Percentiles rank a stretch among this genome's conserved stretches.
These are phyloP conservation scores for Alternaria tenuissima DNA, from an alignment of 2,329 filamentous ascomycete genomes.

Conservation along the genomic window DNA sequence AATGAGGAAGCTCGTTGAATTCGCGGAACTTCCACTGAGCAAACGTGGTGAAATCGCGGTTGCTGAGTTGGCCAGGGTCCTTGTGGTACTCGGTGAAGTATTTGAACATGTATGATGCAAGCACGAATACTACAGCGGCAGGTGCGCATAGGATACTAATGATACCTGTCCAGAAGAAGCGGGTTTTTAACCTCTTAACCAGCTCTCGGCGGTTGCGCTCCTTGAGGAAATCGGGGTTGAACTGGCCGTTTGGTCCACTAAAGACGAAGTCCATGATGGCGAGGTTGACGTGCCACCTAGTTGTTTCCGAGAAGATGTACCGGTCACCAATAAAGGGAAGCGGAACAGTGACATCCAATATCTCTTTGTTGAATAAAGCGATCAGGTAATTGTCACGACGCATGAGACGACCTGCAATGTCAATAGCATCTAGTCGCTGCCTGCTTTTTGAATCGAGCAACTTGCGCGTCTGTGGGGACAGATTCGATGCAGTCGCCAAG, in stretches of 20 bases:
- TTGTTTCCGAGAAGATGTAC: slow-evolving; percentile 85
- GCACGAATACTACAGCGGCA: slow-evolving; percentile 83
- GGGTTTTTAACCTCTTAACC: slow-evolving; percentile 77
- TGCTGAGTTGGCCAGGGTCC: slow-evolving; percentile 86
- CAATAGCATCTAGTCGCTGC: slow-evolving; percentile 92
- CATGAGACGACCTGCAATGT: slow-evolving; percentile 97
- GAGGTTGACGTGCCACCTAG: slow-evolving; percentile 91
- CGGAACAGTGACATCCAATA: slow-evolving; percentile 85
- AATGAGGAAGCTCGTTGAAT: slow-evolving; percentile 94
- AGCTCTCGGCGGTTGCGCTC: slow-evolving; percentile 80
- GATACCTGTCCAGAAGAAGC: slow-evolving; percentile 83
- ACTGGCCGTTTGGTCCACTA: slow-evolving; percentile 79
- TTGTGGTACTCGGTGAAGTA: slow-evolving; percentile 98
- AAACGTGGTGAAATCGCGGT: slow-evolving; percentile 88
- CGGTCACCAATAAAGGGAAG: slow-evolving; percentile 81
- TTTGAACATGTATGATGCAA: slow-evolving; percentile 90
- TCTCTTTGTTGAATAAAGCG: slow-evolving; percentile 95
- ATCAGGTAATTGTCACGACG: slow-evolving; percentile 96
- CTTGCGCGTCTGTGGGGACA: slow-evolving; percentile 66
- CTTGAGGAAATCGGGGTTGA: slow-evolving; percentile 85
- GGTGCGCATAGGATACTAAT: slow-evolving; percentile 89
- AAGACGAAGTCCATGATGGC: slow-evolving; percentile 95
- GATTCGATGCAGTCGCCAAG: slow-evolving; percentile 75
- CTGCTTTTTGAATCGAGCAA: slow-evolving; percentile 85
- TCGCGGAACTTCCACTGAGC: slow-evolving; percentile 99